Base-by-base conservation (phyloP, 495 filamentous ascomycete genomes). In the Lentithecium fluviatile region DNA sequence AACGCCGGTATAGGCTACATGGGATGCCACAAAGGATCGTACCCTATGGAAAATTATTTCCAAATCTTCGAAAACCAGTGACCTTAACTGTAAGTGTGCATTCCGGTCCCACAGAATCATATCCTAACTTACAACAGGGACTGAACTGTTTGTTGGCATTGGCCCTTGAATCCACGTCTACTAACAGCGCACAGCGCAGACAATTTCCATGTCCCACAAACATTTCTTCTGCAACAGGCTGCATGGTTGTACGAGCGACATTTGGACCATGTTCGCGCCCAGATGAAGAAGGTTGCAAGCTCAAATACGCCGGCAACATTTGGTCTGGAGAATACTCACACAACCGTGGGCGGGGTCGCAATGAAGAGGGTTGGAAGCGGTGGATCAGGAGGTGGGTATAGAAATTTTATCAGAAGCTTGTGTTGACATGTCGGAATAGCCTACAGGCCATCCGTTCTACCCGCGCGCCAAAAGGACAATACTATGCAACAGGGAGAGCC, bases 181-280 rank as follows among this genome's bases (percentile, higher is more conserved):
- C 29, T 32, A 19, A 13, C 20, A 32, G n/a, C 13, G 15, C 7
- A n/a, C 21, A 88, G 85, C 46, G 82, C 85, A 20, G 73, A 78
- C 24, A 75, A 77, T 38, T 87, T 88, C 71, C 76, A 88, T 51
- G 94, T 97, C 37, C 86, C 88, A 12, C 82, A 91, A 24, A 81
- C 91, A 23, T 98, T 97, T 70, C 77, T 98, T 7, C 84, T 96
- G 5, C 92, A 97, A 71, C 90, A 97, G 72, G 90, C 90, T 60
- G 90, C 90, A 75, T 97, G 91, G 87, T 85, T 97, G 1, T 95
- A 95, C 67, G 91, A 98, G 74, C 83, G 88, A 43, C 90, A 97
- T 73, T 79, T 95, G 6, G 87, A 87, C 0, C 88, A 96, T 71
- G 88, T 96, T 36, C 84, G 89, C 64, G 90, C 89, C 6, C 92